Evolutionary conservation across 768 basidiomycete species (phyloP).

Genomic region (Glaciozyma antarctica): DNA sequence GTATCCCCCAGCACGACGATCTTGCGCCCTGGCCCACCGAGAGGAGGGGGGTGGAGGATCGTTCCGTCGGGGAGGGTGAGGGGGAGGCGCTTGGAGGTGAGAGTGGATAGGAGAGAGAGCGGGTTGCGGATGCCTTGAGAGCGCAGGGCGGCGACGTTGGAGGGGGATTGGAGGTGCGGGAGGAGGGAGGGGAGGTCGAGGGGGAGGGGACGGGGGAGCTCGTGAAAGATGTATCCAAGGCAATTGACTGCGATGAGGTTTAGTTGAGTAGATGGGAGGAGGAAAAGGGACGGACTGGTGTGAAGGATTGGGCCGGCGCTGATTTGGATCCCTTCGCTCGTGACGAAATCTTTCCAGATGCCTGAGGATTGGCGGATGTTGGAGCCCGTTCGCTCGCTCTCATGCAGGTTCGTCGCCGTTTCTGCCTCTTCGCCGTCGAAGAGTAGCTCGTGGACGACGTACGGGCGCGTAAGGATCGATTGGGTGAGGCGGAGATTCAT

Average conservation of each 20-base stretch:
- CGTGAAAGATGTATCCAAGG: slow-evolving; percentile 65
- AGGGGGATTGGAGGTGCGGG: slow-evolving; percentile 49
- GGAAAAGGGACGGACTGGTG: slow-evolving; percentile 49
- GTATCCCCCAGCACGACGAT: slow-evolving; percentile 73
- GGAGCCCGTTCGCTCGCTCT: slow-evolving; percentile 55
- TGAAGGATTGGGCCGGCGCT: slow-evolving; percentile 69
- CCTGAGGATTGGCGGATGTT: slow-evolving; percentile 56
- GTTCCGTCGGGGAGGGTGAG: slow-evolving; percentile 64
- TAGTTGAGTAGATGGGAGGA: not conserved
- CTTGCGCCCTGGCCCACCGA: slow-evolving; percentile 56
- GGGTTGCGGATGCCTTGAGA: slow-evolving; percentile 48
- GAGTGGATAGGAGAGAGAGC: slow-evolving; percentile 57
- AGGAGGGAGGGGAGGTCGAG: slow-evolving; percentile 60
- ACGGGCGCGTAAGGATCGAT: slow-evolving; percentile 53
- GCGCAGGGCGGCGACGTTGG: slow-evolving; percentile 33
- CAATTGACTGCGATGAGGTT: slow-evolving; percentile 53
- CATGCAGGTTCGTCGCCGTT: slow-evolving; percentile 46
- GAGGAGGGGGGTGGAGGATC: slow-evolving; percentile 52
- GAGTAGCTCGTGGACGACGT: slow-evolving; percentile 70
- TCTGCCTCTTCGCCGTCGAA: slow-evolving; percentile 49
- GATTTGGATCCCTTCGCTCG: slow-evolving; percentile 44
- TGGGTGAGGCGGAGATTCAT: slow-evolving; percentile 60
- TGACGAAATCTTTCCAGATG: slow-evolving; percentile 55
- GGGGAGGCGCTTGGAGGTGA: slow-evolving; percentile 56
- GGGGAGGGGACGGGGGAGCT: slow-evolving; percentile 60